Conservation (phyloP, 1,284 basidiomycete genomes). For the Naganishia liquefaciens region DNA sequence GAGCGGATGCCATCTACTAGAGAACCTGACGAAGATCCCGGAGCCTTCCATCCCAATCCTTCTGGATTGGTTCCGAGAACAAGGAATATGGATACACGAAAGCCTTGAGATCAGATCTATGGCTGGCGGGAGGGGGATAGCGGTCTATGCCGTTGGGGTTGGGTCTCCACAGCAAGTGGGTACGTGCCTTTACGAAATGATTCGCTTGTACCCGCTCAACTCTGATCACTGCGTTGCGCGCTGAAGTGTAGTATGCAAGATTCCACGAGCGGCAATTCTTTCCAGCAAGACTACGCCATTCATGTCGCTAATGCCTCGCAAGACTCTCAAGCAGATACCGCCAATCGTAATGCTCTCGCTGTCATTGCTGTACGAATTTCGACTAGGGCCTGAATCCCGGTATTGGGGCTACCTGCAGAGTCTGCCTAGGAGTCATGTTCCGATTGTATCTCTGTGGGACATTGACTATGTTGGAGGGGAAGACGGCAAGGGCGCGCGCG, state of each 20-base stretch:
- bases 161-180: constrained; percentile 36
- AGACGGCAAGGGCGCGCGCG: constrained; percentile 42
- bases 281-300: constrained; percentile 44
- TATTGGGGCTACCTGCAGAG: constrained; percentile 53
- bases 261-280: constrained; percentile 50
- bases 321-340: constrained; percentile 26
- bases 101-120: constrained; percentile 37
- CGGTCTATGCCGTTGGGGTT: constrained; percentile 35
- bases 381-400: constrained; percentile 41
- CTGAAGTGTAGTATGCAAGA: constrained; percentile 44
- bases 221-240: neutral
- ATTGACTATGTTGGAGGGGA: constrained; percentile 34
- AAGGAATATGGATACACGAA: constrained; percentile 33
- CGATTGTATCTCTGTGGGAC: constrained; percentile 52
- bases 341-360: constrained; percentile 49
- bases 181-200: constrained; percentile 29
- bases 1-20: neutral
- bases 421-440: constrained; percentile 44
- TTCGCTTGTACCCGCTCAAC: neutral
- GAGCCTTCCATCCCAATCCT: constrained; percentile 31
- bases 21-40: constrained; percentile 7
- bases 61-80: constrained; percentile 31
- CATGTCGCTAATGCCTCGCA: constrained; percentile 10
- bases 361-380: constrained; percentile 52
- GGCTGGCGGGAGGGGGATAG: constrained; percentile 37